Base-by-base conservation (phyloP, 768 basidiomycete species). In the Astraeus odoratus region DNA sequence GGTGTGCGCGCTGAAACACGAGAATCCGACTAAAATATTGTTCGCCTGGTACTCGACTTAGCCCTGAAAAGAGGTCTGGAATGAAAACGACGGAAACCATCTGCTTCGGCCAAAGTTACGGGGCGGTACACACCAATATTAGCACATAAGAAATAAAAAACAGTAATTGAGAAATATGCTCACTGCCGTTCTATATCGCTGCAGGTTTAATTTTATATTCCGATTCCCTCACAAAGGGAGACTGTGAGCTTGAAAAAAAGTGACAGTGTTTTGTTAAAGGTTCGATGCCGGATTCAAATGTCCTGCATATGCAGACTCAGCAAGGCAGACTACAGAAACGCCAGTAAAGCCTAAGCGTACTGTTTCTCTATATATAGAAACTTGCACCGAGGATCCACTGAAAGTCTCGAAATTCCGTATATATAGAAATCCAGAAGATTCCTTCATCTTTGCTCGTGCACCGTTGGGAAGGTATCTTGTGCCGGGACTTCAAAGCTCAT, bases 401-500 rank as follows among this genome's bases (percentile, higher is more conserved):
- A 56, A 77, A 87, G 31, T 73, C 62, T 19, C 57, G 63, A 43
- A 88, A 54, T 75, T 0, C 58, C 61, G 56, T 72, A 79, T 2
- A 63, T 53, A 0, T 62, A 55, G 8, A 71, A 81, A 0, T 68
- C 55, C 47, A 76, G 57, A 1, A 91, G 66, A 72, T 4, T 56
- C 48, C 15, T 60, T 50, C 8, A 85, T 84, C 23, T 50, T 44
- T 8, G 54, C 51, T 1, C 70, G 58, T 9, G 76, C 71, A 2
- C 70, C 68, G 0, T 57, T 51, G 0, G 87, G 90, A 0, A 90
- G 89, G 53, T 72, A 90, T 25, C 89, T 77, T 1, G 86, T 78
- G 3, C 87, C 88, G 55, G 92, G 89, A 8, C 89, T 72, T 63
- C 89, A 82, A 8, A 93, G 67, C 87, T 90, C 23, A n/a, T n/a